Evolutionary conservation across 2,329 filamentous ascomycete species (phyloP), one percentile per base, ranked within the genome.

Genomic region (Salinomyces thailandicus): DNA sequence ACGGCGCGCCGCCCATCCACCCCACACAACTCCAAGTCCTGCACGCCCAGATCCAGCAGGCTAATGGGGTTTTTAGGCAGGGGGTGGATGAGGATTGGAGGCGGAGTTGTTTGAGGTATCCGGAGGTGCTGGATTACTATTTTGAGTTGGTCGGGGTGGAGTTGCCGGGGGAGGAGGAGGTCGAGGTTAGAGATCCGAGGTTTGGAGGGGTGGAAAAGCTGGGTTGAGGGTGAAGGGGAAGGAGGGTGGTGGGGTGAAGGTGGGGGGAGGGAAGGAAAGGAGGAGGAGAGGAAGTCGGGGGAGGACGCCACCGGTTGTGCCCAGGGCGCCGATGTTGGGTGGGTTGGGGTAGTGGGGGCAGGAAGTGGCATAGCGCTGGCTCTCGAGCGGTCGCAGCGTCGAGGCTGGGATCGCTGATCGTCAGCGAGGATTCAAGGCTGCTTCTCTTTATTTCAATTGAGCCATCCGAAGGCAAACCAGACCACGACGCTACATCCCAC

Each of bases 31-130:
- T 67, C 11, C 50, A 59, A n/a, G 52, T 58, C 33, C 50, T 68
- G 16, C 60, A 66, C 33, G 48, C 50, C 15, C 64, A 85, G 52
- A 71, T 85, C 35, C 64, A 70, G 26, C 69, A 73, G 38, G 81
- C 79, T 16, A 73, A 85, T 51, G 68, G 68, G 12, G 68, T 71
- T 33, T 67, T 85, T 42, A 84, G 85, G 60, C 71, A 75, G 33
- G 81, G 80, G 42, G 81, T 86, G 50, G 81, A 86, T 50, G 77
- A 82, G 43, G 82, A 86, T 62, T 89, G 82, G 82, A 73, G 79
- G 50, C 69, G 73, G 18, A 80, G 77, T 32, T 81, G 86, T 26
- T 73, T 84, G 50, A 72, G 77, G 37, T 89, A 87, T 50, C 83
- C 82, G 4, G 80, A 86, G 54, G 77, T 87, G n/a, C 66, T 89